Conservation (phyloP, 805 yeast genomes). For the Candida wancherniae region DNA sequence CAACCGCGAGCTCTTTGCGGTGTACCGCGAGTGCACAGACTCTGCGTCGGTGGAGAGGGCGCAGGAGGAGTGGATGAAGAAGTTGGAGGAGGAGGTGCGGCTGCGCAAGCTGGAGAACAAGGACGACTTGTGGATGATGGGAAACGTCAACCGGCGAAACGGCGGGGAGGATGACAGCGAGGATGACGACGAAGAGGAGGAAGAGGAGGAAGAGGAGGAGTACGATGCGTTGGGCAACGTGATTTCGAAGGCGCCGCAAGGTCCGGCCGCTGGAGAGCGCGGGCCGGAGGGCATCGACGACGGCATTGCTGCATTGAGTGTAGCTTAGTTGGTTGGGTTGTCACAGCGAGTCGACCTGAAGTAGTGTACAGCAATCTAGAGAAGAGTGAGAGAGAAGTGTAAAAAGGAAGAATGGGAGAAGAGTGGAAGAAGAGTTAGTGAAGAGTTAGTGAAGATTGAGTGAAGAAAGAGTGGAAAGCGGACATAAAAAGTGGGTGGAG, state of each 20-base stretch:
- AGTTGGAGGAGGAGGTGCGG: conserved; percentile 59
- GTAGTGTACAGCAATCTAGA: no score
- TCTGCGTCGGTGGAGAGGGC: conserved; percentile 66
- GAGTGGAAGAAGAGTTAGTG: no score
- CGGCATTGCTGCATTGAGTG: neutral
- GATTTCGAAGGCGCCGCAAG: conserved; percentile 4
- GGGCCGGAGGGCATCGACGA: conserved; percentile 1
- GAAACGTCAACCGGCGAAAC: conserved; percentile 58
- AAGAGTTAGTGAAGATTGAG: no score
- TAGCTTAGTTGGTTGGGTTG: no score
- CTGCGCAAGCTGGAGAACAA: conserved; percentile 53
- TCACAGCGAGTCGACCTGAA: no score
- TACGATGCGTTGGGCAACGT: conserved; percentile 22
- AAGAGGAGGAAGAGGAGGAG: conserved; percentile 14
- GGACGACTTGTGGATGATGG: conserved; percentile 71
- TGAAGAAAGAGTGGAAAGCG: no score
- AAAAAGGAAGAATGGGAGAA: no score
- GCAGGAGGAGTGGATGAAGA: conserved; percentile 69
- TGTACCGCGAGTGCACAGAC: conserved; percentile 79
- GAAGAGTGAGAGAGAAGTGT: no score
- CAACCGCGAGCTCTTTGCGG: conserved; percentile 69
- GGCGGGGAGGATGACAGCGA: conserved; percentile 16
- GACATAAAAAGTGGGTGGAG: no score
- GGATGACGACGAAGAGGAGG: conserved; percentile 14
- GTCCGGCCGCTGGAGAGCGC: no score